Evolutionary conservation across 2,329 filamentous ascomycete species (phyloP), one percentile per base, ranked within the genome.

Genomic region (Pseudogymnoascus sp.): DNA sequence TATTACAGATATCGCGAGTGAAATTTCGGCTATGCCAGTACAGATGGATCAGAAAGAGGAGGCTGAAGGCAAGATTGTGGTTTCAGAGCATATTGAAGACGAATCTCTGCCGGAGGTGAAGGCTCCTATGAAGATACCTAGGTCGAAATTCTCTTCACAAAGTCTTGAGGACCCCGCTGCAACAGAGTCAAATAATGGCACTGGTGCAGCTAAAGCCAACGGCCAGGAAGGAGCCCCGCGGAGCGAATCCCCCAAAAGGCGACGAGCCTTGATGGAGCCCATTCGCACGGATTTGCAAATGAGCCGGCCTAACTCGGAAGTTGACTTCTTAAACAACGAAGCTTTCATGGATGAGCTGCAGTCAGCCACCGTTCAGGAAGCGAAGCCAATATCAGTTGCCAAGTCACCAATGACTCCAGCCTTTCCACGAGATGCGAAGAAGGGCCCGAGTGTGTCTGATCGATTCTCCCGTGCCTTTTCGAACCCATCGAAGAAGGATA

Each of bases 301-400:
- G 54, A 75, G 70, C 63, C 41, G 64, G 19, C 67, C 70, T 14
- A 71, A 72, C 62, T 73, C 78, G 1, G 78, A 79, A 43, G 71
- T 81, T 45, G 83, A 83, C 72, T 77, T 85, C 43, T 82, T 77
- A 25, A 87, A 89, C n/a, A 90, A 93, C 73, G 90, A 95, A 72
- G 88, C 86, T 14, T 84, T 93, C 67, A 89, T 96, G 84, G 90
- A 96, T 64, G 92, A 96, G 76, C 78, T 96, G 63, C 89, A 91
- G 70, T 89, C 85, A 63, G 92, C 92, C 28, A 92, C 89, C 1
- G 79, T 96, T 16, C 84, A 95, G 72, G 86, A 96, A 77, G 92
- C 92, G n/a, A 89, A 88, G 72, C 88, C 90, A 1, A 85, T 96
- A 67, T 83, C 84, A 1, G 86, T 95, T 7, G 86, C 89, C 21